Percentiles rank a stretch among this genome's conserved stretches.
Evolutionary conservation across 2,329 filamentous ascomycete species (phyloP).

Genomic region (Coleophoma cylindrospora): DNA sequence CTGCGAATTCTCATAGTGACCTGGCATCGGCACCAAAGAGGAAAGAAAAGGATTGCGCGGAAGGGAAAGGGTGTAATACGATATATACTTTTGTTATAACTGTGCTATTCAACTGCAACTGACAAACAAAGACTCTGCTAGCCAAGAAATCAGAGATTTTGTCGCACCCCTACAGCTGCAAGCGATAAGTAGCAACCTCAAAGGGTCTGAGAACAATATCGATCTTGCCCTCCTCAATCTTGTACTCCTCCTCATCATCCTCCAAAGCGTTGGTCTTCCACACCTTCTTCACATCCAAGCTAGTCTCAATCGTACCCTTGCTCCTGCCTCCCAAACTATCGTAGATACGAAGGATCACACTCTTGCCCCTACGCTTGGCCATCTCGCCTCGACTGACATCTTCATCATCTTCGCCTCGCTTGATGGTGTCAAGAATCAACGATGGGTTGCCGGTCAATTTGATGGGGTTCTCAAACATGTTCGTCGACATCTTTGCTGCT

Average conservation of each 20-base stretch:
- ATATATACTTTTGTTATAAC: too few species aligned
- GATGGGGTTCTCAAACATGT: constrained; percentile 48
- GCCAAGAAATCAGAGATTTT: too few species aligned
- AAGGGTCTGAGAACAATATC: constrained; percentile 69
- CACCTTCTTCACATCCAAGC: constrained; percentile 67
- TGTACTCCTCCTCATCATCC: constrained; percentile 70
- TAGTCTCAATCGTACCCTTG: constrained; percentile 62
- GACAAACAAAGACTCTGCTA: too few species aligned
- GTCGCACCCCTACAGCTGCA: constrained; percentile 42
- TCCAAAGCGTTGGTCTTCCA: constrained; percentile 85
- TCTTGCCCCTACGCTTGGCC: constrained; percentile 63
- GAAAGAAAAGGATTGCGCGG: too few species aligned
- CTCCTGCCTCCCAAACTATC: constrained; percentile 82
- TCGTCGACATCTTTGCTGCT: constrained; percentile 37
- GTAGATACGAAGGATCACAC: constrained; percentile 80
- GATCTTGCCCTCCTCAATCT: constrained; percentile 42
- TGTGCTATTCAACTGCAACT: too few species aligned
- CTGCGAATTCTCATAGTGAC: too few species aligned
- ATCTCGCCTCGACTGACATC: constrained; percentile 63
- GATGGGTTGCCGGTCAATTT: constrained; percentile 61
- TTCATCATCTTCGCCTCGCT: constrained; percentile 86
- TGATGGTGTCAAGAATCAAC: constrained; percentile 82
- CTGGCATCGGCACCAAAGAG: too few species aligned
- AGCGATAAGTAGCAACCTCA: constrained; percentile 77
- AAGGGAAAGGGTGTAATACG: too few species aligned